phyloP scores from a whole-genome alignment of 352 stramenopile species.

The Phytopythium montanum region DNA sequence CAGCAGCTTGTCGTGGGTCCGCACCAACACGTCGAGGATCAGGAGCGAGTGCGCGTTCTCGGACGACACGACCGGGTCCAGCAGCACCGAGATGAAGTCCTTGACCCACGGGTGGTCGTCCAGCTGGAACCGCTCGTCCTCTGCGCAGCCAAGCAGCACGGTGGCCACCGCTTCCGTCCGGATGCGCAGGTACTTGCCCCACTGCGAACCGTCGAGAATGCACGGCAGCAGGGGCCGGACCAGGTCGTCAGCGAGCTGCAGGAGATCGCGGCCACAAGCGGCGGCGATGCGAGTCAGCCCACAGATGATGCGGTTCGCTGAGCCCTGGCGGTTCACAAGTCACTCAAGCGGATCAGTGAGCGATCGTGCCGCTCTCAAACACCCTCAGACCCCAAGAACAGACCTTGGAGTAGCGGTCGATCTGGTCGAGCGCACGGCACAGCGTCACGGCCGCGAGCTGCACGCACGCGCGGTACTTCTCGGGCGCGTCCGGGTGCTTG shows the following conservation, averaged over 20 bases:
- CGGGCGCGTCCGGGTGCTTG: conserved; percentile 22
- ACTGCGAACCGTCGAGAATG: conserved; percentile 47
- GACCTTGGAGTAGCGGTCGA: conserved; percentile 77
- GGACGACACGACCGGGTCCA: conserved; percentile 39
- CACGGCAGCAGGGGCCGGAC: conserved; percentile 34
- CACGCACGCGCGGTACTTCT: conserved; percentile 23
- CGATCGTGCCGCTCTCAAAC: not conserved
- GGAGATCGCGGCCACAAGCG: conserved; percentile 33
- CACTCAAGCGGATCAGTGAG: not conserved
- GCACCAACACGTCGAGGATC: conserved; percentile 35
- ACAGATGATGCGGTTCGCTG: conserved; percentile 47
- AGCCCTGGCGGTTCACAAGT: conserved; percentile 13
- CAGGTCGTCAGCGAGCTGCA: conserved; percentile 41
- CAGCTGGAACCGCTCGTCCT: conserved; percentile 33
- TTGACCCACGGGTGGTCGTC: conserved; percentile 41
- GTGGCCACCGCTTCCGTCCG: conserved; percentile 45
- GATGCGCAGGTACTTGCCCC: conserved; percentile 43
- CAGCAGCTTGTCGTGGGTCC: conserved; percentile 26
- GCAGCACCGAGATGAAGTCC: conserved; percentile 37
- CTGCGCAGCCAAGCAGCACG: conserved; percentile 35
- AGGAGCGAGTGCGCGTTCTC: conserved; percentile 47
- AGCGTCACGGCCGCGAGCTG: conserved; percentile 32
- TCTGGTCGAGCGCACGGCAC: conserved; percentile 44
- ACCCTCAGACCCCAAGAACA: not conserved
- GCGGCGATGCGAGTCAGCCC: conserved; percentile 46